phyloP scores from a whole-genome alignment of 2,329 filamentous ascomycete species.

The Paradendryphiella salina region DNA sequence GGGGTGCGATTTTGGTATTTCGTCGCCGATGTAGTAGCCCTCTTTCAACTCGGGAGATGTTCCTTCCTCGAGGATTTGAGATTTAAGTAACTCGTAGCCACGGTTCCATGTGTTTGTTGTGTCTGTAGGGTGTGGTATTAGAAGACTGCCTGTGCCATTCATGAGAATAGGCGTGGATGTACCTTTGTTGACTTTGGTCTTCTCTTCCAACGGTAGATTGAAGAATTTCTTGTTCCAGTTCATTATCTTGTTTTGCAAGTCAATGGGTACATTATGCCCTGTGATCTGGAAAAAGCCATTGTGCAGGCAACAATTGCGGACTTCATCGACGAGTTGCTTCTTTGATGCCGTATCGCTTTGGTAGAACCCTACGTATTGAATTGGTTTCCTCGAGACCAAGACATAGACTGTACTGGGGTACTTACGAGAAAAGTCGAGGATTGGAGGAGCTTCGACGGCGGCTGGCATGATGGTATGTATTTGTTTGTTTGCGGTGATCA shows the following conservation, averaged over 20 bases:
- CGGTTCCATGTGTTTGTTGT: conserved; percentile 48
- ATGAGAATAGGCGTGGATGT: background rate
- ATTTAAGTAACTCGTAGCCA: conserved; percentile 50
- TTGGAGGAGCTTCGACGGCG: conserved; percentile 30
- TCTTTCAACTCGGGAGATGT: conserved; percentile 52
- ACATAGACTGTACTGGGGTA: background rate
- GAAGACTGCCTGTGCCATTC: background rate
- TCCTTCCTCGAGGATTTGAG: conserved; percentile 50
- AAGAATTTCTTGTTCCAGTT: conserved; percentile 49
- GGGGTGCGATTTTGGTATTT: conserved; percentile 46
- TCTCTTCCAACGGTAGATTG: conserved; percentile 48
- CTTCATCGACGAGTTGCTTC: conserved; percentile 32
- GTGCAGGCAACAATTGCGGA: conserved; percentile 38
- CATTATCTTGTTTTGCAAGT: conserved; percentile 48
- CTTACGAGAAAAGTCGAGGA: conserved; percentile 36
- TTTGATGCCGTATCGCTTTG: conserved; percentile 27
- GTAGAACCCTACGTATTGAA: conserved; percentile 29
- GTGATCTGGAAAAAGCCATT: conserved; percentile 55
- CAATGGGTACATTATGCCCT: conserved; percentile 47
- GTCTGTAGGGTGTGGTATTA: conserved; percentile 23
- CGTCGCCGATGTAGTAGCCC: conserved; percentile 50
- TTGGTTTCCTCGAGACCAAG: background rate
- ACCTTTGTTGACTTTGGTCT: conserved; percentile 48
- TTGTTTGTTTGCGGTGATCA: background rate
- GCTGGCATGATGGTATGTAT: conserved; percentile 20